phyloP scores from a whole-genome alignment of 768 basidiomycete species.

The Mycena vulgaris region DNA sequence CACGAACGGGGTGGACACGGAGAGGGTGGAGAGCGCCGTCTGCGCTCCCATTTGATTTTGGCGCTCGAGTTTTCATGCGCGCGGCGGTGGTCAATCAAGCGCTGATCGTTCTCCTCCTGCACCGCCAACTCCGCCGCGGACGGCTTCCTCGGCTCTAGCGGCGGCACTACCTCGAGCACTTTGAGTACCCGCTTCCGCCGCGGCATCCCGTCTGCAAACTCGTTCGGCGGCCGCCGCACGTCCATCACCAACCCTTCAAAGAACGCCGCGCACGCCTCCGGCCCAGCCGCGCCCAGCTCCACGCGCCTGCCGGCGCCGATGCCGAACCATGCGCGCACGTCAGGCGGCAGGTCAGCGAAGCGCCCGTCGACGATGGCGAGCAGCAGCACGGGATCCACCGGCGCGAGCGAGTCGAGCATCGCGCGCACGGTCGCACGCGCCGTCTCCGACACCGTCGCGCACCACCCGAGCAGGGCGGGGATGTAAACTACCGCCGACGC shows the following conservation, averaged over 20 bases:
- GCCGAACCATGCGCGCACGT: constrained; percentile 95
- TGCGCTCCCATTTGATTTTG: too few species aligned
- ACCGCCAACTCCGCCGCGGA: constrained; percentile 85
- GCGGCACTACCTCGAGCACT: constrained; percentile 89
- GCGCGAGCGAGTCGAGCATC: constrained; percentile 91
- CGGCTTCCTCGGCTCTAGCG: constrained; percentile 87
- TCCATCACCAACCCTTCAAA: constrained; percentile 82
- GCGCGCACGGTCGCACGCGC: constrained; percentile 89
- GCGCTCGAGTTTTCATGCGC: too few species aligned
- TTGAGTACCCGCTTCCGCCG: constrained; percentile 89
- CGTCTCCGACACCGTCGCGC: constrained; percentile 89
- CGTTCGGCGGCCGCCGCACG: constrained; percentile 81
- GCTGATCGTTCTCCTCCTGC: constrained; percentile 87
- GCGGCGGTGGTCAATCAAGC: too few species aligned
- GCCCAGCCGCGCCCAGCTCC: constrained; percentile 63
- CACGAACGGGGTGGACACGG: too few species aligned
- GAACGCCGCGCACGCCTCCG: constrained; percentile 82
- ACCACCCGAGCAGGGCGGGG: constrained; percentile 85
- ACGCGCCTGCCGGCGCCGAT: constrained; percentile 81
- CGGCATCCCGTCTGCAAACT: constrained; percentile 91
- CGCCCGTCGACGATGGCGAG: constrained; percentile 92
- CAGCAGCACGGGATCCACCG: constrained; percentile 92
- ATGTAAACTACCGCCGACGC: constrained; percentile 97
- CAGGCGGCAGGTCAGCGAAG: constrained; percentile 77
- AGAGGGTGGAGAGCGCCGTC: too few species aligned